A percentile compares a stretch with the other conserved stretches of the same genome.
Evolutionary conservation across 1,139 yeast species (phyloP).

Genomic region (Citeromyces hawaiiensis): DNA sequence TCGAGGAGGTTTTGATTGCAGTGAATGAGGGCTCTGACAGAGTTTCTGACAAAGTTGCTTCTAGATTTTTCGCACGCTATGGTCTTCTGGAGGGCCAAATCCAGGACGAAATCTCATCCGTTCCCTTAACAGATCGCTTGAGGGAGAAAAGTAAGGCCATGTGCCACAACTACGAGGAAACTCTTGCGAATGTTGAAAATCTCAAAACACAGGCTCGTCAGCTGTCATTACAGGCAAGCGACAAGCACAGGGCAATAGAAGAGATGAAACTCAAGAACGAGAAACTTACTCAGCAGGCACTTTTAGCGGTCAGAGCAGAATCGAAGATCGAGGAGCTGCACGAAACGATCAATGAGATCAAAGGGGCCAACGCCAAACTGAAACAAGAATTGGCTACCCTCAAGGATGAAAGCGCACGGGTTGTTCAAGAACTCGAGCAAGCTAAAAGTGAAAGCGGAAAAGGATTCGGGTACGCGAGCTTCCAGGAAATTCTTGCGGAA

Average conservation of each 20-base stretch:
- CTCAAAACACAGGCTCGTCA: neutral
- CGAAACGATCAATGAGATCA: constrained; percentile 11
- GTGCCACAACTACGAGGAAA: neutral
- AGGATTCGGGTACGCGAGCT: constrained; percentile 10
- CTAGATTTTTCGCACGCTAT: neutral
- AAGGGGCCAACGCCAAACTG: constrained; percentile 17
- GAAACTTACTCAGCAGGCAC: constrained; percentile 16
- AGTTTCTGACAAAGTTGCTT: neutral
- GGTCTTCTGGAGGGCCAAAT: neutral
- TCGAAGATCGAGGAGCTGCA: neutral
- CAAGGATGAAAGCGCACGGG: constrained; percentile 13
- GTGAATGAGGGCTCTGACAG: neutral
- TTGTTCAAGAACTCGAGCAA: constrained; percentile 10
- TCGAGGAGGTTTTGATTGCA: neutral
- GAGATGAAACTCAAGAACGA: constrained; percentile 22
- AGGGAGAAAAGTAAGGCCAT: neutral
- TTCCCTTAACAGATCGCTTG: neutral
- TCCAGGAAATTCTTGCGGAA: constrained; percentile 20
- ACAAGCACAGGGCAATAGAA: constrained; percentile 8
- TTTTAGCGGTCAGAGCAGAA: constrained; percentile 13
- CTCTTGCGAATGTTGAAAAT: neutral
- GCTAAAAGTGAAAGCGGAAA: constrained; percentile 7
- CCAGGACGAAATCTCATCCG: neutral
- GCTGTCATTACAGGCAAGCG: constrained; percentile 9
- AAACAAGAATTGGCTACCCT: constrained; percentile 10